Evolutionary conservation across 257 asterid genomes (phyloP).

Genomic region (Verbascum thapsus): DNA sequence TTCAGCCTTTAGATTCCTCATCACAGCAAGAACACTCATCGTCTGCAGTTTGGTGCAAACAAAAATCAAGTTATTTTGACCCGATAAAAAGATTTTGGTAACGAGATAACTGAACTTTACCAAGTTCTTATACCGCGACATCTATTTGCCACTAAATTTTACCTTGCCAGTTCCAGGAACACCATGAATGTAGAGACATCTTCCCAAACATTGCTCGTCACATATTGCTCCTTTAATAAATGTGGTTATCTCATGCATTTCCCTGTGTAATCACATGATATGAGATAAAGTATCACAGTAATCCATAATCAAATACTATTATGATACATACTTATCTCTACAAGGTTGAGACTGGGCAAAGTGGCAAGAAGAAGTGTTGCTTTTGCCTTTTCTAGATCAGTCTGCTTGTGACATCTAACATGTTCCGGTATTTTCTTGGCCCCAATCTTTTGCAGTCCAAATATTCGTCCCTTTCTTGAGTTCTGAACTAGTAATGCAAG

Average conservation of each 20-base stretch:
- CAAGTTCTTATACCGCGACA: conserved; percentile 16
- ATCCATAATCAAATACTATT: conserved; percentile 1
- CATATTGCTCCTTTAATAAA: conserved; percentile 90
- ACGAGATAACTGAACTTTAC: conserved; percentile 14
- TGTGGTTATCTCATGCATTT: conserved; percentile 83
- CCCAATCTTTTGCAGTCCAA: conserved; percentile 89
- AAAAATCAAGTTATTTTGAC: conserved; percentile 27
- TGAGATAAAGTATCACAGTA: conserved; percentile 20
- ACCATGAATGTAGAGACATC: conserved; percentile 94
- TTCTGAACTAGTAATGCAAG: conserved; percentile 48
- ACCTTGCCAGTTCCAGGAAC: conserved; percentile 99
- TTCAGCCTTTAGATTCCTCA: conserved; percentile 79
- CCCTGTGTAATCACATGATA: conserved; percentile 49
- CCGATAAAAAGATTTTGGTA: neutral
- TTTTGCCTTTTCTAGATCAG: conserved; percentile 89
- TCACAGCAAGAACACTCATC: conserved; percentile 87
- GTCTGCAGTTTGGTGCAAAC: conserved; percentile 65
- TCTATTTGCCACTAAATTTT: conserved; percentile 20
- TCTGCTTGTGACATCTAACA: conserved; percentile 79
- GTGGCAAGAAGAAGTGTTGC: conserved; percentile 85
- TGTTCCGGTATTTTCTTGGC: conserved; percentile 88
- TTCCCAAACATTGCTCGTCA: conserved; percentile 88
- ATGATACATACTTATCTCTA: conserved; percentile 70
- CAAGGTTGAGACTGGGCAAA: conserved; percentile 87
- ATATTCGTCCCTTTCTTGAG: conserved; percentile 68